phyloP scores from a whole-genome alignment of 805 yeast species.

The Vanderwaltozyma polyspora region DNA sequence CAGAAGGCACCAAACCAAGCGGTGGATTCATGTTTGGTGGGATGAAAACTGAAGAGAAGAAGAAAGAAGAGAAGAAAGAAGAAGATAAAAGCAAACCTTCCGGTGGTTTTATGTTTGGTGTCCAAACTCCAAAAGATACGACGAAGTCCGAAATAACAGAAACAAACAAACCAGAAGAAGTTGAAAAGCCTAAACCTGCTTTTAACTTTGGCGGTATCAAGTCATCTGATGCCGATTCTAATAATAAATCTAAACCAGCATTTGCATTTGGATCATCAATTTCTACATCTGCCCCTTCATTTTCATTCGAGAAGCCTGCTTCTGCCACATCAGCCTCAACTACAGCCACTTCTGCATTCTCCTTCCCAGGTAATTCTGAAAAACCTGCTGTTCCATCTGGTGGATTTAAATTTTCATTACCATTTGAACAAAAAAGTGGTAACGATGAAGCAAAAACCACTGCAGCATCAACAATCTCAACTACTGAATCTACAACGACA shows the following conservation, averaged over 20 bases:
- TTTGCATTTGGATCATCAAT: slow-evolving; percentile 22
- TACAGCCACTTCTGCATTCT: slow-evolving; percentile 8
- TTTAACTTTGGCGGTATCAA: slow-evolving; percentile 5
- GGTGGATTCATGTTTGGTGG: neutral
- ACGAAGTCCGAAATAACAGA: slow-evolving; percentile 6
- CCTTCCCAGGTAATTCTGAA: slow-evolving; percentile 18
- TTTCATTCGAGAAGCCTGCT: slow-evolving; percentile 18
- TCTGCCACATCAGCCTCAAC: slow-evolving; percentile 3
- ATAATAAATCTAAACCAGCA: slow-evolving; percentile 10
- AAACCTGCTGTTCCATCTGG: slow-evolving; percentile 18
- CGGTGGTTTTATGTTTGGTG: slow-evolving; percentile 1
- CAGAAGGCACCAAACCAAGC: slow-evolving; percentile 3
- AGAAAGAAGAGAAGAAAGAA: neutral
- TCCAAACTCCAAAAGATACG: slow-evolving; percentile 3
- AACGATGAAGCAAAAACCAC: no score
- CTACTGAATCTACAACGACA: slow-evolving; percentile 11
- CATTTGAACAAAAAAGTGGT: slow-evolving; percentile 20
- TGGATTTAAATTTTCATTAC: slow-evolving; percentile 26
- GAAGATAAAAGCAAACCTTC: neutral
- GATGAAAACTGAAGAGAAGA: no score
- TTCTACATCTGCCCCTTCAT: slow-evolving; percentile 14
- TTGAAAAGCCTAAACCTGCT: slow-evolving; percentile 1
- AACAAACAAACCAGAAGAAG: neutral
- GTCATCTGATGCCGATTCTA: neutral
- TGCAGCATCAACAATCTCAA: slow-evolving; percentile 5